Evolutionary conservation across 2,329 filamentous ascomycete genomes (phyloP).

Genomic region (Periconia sp.): DNA sequence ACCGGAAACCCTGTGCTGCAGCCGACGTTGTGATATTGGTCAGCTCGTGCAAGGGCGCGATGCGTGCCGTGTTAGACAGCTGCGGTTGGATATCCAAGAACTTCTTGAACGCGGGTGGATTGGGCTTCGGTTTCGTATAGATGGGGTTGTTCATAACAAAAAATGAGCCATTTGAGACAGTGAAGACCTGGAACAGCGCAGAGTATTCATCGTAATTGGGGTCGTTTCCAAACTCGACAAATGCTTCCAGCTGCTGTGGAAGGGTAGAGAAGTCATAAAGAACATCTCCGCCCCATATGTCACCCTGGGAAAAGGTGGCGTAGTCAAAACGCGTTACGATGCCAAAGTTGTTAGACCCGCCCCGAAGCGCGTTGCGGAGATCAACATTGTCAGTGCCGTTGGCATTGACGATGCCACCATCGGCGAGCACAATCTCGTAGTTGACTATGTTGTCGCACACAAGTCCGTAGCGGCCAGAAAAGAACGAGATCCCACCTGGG

Average conservation of each 20-base stretch:
- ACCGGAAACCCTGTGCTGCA: no score
- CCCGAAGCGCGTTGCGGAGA: slow-evolving; percentile 38
- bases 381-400: slow-evolving; percentile 14
- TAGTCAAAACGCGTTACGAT: slow-evolving; percentile 18
- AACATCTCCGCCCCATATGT: slow-evolving; percentile 7
- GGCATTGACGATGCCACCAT: slow-evolving; percentile 24
- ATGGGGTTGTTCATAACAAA: background rate
- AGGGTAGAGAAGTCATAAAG: background rate
- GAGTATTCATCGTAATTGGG: background rate
- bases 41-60: no score
- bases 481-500: slow-evolving; percentile 18
- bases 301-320: slow-evolving; percentile 1
- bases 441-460: slow-evolving; percentile 19
- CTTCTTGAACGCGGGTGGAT: background rate
- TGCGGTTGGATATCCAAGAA: background rate
- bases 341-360: slow-evolving; percentile 28
- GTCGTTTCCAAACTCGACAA: background rate
- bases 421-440: slow-evolving; percentile 41
- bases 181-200: background rate
- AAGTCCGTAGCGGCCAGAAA: slow-evolving; percentile 4
- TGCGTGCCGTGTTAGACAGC: background rate
- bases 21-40: no score
- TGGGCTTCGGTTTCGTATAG: background rate
- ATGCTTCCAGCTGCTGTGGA: background rate
- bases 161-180: background rate